Evolutionary conservation across 148 eudicot genomes (phyloP).

Genomic region (Heliamphora exappendiculata): DNA sequence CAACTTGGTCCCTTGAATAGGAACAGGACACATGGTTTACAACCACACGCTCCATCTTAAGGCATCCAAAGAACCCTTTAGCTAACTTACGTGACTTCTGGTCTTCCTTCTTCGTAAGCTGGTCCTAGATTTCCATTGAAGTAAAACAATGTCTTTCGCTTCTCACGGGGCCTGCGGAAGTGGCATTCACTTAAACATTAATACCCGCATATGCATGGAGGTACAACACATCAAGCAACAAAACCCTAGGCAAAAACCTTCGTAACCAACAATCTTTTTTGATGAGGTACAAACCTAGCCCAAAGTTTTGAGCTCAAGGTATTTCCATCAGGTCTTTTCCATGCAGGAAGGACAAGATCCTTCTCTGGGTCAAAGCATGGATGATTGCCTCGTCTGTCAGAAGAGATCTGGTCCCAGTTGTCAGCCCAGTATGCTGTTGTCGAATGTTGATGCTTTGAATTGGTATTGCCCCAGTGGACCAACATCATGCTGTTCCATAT

Average conservation of each 20-base stretch:
- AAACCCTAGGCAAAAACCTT: background rate
- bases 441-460: conserved; percentile 81
- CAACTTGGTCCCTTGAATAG: background rate
- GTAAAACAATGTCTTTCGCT: conserved; percentile 67
- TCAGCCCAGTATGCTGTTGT: conserved; percentile 93
- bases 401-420: conserved; percentile 68
- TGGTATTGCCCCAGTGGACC: conserved; percentile 98
- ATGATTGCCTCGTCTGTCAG: conserved; percentile 77
- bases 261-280: no score
- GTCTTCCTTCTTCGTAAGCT: conserved; percentile 79
- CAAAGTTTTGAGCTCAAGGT: conserved; percentile 61
- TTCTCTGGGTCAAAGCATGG: conserved; percentile 87
- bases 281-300: conserved; percentile 48
- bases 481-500: conserved; percentile 99
- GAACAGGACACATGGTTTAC: background rate
- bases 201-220: background rate
- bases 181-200: background rate
- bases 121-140: conserved; percentile 95
- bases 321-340: conserved; percentile 74
- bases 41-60: background rate
- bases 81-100: conserved; percentile 72
- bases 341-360: conserved; percentile 94
- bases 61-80: background rate
- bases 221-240: background rate
- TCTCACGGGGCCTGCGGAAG: conserved; percentile 63